Evolutionary conservation across 2,329 filamentous ascomycete species (phyloP).

Genomic region (Trichothecium roseum): DNA sequence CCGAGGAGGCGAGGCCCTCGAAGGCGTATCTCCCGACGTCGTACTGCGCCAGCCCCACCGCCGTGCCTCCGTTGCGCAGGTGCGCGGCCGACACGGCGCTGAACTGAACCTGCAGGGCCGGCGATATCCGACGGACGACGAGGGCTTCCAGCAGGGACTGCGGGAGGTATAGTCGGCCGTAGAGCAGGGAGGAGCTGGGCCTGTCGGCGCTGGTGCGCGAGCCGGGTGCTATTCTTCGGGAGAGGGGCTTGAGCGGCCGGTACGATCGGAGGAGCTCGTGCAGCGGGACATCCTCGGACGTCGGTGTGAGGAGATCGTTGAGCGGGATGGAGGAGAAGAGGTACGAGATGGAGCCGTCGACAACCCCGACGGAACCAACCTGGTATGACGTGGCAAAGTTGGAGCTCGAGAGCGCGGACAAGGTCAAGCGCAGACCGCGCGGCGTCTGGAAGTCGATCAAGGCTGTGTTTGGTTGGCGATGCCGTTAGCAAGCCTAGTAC

Average conservation of each 20-base stretch:
- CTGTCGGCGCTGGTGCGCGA: conserved; percentile 14
- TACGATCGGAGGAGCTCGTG: conserved; percentile 75
- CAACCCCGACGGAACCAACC: conserved; percentile 77
- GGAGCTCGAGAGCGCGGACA: conserved; percentile 83
- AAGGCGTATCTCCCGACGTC: conserved; percentile 80
- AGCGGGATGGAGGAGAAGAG: conserved; percentile 85
- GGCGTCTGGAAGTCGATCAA: conserved; percentile 85
- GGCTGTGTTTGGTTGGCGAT: conserved; percentile 33
- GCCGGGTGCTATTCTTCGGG: conserved; percentile 13
- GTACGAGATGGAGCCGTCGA: conserved; percentile 96
- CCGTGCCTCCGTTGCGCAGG: conserved; percentile 65
- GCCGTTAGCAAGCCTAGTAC: not conserved
- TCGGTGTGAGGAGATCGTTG: conserved; percentile 48
- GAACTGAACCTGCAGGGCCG: conserved; percentile 69
- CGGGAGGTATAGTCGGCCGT: conserved; percentile 73
- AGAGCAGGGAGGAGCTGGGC: conserved; percentile 50
- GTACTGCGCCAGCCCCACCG: conserved; percentile 65
- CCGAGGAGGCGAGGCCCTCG: conserved; percentile 85
- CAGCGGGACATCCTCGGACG: conserved; percentile 67
- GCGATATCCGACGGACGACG: conserved; percentile 67
- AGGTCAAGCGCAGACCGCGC: conserved; percentile 69
- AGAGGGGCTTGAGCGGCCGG: conserved; percentile 60
- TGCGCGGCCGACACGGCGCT: conserved; percentile 65
- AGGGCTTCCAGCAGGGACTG: conserved; percentile 79
- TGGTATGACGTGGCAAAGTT: conserved; percentile 94